Base-by-base conservation (phyloP, 306 rosid species). In the Cyamopsis tetragonoloba region DNA sequence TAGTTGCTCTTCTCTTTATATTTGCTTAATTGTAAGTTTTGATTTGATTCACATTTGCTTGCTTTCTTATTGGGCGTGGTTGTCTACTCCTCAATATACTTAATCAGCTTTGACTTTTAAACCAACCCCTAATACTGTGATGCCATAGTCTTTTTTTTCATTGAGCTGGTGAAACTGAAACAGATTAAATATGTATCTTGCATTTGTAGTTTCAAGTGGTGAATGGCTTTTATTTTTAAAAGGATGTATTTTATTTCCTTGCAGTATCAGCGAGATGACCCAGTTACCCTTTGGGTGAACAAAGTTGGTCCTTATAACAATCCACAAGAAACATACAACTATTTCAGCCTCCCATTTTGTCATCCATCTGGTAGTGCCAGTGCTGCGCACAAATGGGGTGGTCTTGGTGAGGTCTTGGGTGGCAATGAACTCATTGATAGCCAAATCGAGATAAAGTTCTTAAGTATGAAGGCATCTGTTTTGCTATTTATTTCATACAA, bases 321-420 rank as follows among this genome's bases (percentile, higher is more conserved):
- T 76, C 99, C 99, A 18, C 99, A 95, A 83, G 99, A 95, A 88
- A 95, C 99, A 4, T 95, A 95, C 82, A 95, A 95, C 56, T 95
- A 95, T 81, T 88, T 86, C 88, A 90, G 90, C 81, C 97, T 95
- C 63, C 99, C 99, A 26, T 95, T 90, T 77, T 95, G 99, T 49
- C 90, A 43, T 72, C 84, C 89, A 28, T 46, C 88, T 50, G 82
- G 72, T 51, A 79, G 68, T 75, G 30, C 90, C 77, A 80, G 53
- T 55, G 66, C 96, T 79, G 81, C 76, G 62, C 99, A 95, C 83
- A 95, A 95, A 74, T 95, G 99, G 99, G 99, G 99, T 83, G 99
- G 99, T 69, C 99, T 95, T 68, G 99, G 99, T 54, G 99, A 95
- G 85, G 99, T 95, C 79, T 73, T 95, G 23, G 97, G 99, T 69